Evolutionary conservation across 2,329 filamentous ascomycete species (phyloP).

Genomic region (Graphilbum sp.): DNA sequence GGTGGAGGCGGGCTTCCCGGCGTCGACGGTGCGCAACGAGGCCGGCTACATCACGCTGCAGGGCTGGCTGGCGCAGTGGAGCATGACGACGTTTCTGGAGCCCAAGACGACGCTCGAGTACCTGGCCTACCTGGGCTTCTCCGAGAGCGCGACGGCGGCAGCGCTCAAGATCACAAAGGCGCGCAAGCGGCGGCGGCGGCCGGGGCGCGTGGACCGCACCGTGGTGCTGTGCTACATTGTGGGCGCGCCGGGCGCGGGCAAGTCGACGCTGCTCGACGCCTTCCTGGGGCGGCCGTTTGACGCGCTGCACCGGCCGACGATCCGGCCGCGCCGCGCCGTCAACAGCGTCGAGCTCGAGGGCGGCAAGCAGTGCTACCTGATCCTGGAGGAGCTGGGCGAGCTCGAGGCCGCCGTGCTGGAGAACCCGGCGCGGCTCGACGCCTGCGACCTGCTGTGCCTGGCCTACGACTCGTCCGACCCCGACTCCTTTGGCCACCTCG

Average conservation of each 20-base stretch:
- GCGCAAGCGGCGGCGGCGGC: slow-evolving; percentile 66
- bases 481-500: slow-evolving; percentile 86
- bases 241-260: slow-evolving; percentile 72
- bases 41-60: slow-evolving; percentile 90
- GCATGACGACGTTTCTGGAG: slow-evolving; percentile 96
- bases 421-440: slow-evolving; percentile 75
- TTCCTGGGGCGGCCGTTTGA: slow-evolving; percentile 84
- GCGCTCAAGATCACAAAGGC: slow-evolving; percentile 88
- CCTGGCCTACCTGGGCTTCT: slow-evolving; percentile 86
- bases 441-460: slow-evolving; percentile 89
- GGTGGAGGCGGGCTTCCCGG: slow-evolving; percentile 79
- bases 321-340: slow-evolving; percentile 83
- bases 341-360: slow-evolving; percentile 94
- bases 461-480: slow-evolving; percentile 95
- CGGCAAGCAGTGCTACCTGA: slow-evolving; percentile 92
- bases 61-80: slow-evolving; percentile 97
- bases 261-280: slow-evolving; percentile 77
- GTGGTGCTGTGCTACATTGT: slow-evolving; percentile 90
- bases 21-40: slow-evolving; percentile 87
- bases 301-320: slow-evolving; percentile 75
- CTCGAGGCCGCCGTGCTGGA: slow-evolving; percentile 90
- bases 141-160: slow-evolving; percentile 32
- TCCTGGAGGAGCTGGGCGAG: slow-evolving; percentile 87
- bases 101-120: slow-evolving; percentile 93
- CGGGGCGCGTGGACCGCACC: slow-evolving; percentile 78